Evolutionary conservation across 2,329 filamentous ascomycete genomes (phyloP), one percentile per base, ranked within the genome.

Genomic region (Aspergillus viridinutans): DNA sequence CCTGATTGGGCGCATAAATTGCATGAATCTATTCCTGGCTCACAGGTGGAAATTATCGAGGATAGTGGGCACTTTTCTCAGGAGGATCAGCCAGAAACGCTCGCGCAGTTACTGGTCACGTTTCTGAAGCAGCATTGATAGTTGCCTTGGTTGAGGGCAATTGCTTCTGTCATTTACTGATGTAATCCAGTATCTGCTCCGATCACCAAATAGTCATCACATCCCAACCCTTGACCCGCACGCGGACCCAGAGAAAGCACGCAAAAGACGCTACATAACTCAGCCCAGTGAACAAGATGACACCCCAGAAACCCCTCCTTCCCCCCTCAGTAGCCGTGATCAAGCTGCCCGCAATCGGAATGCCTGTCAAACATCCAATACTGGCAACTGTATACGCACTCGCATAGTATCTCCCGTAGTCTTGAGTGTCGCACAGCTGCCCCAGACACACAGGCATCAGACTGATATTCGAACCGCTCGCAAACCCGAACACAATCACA

Each of bases 391-490:
- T 71, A 48, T 60, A 72, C 17, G 60, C 62, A 23, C 69, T 76
- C 1, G 71, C 69, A 40, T 70, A 75, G n/a, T 73, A 68, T 23
- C 69, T 68, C 0, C 75, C 74, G 62, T 78, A 79, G 32, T 75
- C 67, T 25, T 72, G 65, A 0, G 73, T 75, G 2, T 64, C 60
- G 57, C 78, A 81, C 6, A 81, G 68, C 60, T 81, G 77, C 2
- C 76, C 77, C 3, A 81, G 68, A 53, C 78, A 81, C 0, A 76
- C 68, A 0, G 74, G 75, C 5, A 69, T 72, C 52, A 77, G 47
- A 32, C 68, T 72, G 42, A 76, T 69, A 23, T 72, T 74, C 3
- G 67, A 67, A 4, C 74, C 75, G 26, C 67, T 69, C 35, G 62
- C 70, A 55, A 77, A 76, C 1, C 74, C 74, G 45, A 76, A 67